Conservation (phyloP, 495 filamentous ascomycete genomes). For the Hypoxylon subgilvum region DNA sequence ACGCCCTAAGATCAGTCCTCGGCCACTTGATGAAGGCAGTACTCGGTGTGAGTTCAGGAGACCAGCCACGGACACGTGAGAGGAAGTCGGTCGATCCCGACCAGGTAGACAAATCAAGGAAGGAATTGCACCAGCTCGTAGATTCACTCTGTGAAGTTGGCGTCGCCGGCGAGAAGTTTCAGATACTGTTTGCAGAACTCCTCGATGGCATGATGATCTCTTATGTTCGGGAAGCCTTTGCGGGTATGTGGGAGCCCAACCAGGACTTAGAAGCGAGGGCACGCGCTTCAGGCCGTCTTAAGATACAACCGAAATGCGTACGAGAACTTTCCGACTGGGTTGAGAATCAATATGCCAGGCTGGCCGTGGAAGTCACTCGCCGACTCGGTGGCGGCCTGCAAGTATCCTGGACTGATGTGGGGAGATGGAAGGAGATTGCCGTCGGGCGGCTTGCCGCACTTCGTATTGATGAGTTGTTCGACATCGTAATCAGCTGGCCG, state of each 20-base stretch:
- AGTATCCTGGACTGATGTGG: conserved; percentile 66
- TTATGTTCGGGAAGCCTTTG: conserved; percentile 67
- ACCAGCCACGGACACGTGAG: conserved; percentile 8
- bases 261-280: conserved; percentile 29
- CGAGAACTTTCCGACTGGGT: conserved; percentile 70
- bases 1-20: conserved; percentile 60
- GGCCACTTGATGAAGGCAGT: conserved; percentile 59
- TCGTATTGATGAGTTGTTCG: conserved; percentile 82
- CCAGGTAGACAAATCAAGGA: conserved; percentile 46
- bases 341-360: conserved; percentile 70
- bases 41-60: conserved; percentile 57
- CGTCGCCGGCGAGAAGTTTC: conserved; percentile 73
- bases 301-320: conserved; percentile 56
- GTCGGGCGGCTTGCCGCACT: conserved; percentile 78
- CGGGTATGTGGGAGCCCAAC: conserved; percentile 58
- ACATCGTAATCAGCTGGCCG: conserved; percentile 87
- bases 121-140: conserved; percentile 62
- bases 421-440: conserved; percentile 82
- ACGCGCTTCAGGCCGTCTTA: conserved; percentile 14
- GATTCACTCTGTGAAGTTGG: conserved; percentile 72
- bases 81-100: conserved; percentile 18
- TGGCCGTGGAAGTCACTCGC: conserved; percentile 67
- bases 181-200: conserved; percentile 75
- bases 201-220: conserved; percentile 73
- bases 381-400: conserved; percentile 42